These are phyloP conservation scores for Suillus placidus DNA, from an alignment of 768 basidiomycete genomes.

Conservation along the genomic window DNA sequence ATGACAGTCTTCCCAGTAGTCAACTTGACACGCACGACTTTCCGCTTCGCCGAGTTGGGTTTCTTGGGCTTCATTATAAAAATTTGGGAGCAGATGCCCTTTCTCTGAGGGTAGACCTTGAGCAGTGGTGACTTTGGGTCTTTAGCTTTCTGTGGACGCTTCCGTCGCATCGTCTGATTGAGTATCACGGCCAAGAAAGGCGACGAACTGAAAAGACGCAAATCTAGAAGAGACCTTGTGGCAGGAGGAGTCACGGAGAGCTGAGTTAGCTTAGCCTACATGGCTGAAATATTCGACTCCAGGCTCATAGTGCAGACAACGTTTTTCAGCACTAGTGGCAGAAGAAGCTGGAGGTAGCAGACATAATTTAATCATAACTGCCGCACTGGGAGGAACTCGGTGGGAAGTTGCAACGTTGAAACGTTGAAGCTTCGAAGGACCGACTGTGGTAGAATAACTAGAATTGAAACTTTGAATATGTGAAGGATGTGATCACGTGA, in stretches of 20 bases:
- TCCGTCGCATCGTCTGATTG: constrained; percentile 86
- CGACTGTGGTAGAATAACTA: too few species aligned
- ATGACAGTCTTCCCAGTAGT: constrained; percentile 85
- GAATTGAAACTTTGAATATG: too few species aligned
- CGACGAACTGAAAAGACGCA: constrained; percentile 65
- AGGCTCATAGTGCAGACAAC: constrained; percentile 29
- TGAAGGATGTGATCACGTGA: too few species aligned
- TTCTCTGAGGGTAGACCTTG: constrained; percentile 78
- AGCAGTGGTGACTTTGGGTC: constrained; percentile 76
- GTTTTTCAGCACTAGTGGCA: constrained; percentile 15
- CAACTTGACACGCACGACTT: constrained; percentile 93
- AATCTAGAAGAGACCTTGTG: constrained; percentile 23
- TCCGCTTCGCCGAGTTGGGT: constrained; percentile 97
- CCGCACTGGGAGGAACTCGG: too few species aligned
- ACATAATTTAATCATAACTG: constrained; percentile 11
- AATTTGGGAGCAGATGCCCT: constrained; percentile 86
- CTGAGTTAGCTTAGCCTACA: constrained; percentile 17
- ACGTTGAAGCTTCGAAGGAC: too few species aligned
- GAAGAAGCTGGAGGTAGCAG: not conserved
- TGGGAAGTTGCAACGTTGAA: too few species aligned
- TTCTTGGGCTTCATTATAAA: constrained; percentile 91
- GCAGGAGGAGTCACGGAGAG: not conserved
- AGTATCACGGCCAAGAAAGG: constrained; percentile 65
- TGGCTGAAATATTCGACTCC: constrained; percentile 21
- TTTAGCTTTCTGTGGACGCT: constrained; percentile 53